These are phyloP conservation scores for Neurospora sublineolata DNA, from an alignment of 495 filamentous ascomycete genomes.

Conservation along the genomic window DNA sequence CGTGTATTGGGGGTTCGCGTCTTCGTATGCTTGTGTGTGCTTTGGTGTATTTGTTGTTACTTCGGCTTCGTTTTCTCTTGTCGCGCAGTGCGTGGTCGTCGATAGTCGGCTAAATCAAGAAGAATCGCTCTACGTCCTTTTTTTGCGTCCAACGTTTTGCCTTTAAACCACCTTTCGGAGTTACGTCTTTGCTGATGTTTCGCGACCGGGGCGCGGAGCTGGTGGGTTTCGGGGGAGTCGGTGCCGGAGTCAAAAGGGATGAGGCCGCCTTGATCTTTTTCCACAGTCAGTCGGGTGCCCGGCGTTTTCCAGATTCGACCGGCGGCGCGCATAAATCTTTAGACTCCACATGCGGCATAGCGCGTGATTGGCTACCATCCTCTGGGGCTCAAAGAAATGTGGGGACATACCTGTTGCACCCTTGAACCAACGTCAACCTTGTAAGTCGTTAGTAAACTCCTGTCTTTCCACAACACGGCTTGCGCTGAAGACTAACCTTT, in stretches of 20 bases:
- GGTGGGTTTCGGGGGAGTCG: not conserved
- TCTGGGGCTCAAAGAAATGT: not conserved
- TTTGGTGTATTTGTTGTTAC: not conserved
- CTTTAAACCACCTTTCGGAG: not conserved
- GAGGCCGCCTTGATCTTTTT: not conserved
- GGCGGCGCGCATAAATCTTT: not conserved
- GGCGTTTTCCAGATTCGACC: not conserved
- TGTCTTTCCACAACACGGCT: not conserved
- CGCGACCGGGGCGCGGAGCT: no score
- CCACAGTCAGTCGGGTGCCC: not conserved
- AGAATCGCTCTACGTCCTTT: not conserved
- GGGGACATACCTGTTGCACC: not conserved
- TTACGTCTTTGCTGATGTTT: no score
- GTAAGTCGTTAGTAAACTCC: not conserved
- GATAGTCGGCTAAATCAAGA: not conserved
- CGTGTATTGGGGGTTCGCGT: not conserved
- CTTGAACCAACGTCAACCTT: not conserved
- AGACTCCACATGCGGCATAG: not conserved
- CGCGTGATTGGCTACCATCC: not conserved
- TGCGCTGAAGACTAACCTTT: not conserved
- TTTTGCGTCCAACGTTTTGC: not conserved
- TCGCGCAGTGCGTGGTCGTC: not conserved
- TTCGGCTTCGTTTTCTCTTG: not conserved
- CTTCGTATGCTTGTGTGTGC: not conserved
- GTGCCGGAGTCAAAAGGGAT: not conserved